phyloP scores from a whole-genome alignment of 192 early-diverging fungal species.

The Entrophospora sp. region DNA sequence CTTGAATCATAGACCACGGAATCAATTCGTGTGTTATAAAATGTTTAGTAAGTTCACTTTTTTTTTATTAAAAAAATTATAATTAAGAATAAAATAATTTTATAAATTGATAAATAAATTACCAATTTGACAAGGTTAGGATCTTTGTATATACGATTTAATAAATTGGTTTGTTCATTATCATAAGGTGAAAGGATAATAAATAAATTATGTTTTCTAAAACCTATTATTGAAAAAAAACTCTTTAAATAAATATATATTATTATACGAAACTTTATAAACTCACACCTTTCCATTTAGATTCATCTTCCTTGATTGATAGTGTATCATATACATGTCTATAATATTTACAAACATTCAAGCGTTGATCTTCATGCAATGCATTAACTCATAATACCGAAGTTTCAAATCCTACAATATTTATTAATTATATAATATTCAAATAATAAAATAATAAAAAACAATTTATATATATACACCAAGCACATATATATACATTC shows the following conservation, averaged over 20 bases:
- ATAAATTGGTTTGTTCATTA: constrained; percentile 92
- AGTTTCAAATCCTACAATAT: constrained; percentile 90
- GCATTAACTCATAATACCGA: constrained; percentile 94
- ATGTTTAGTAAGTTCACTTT: constrained; percentile 71
- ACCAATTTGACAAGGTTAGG: constrained; percentile 72
- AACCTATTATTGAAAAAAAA: constrained; percentile 33
- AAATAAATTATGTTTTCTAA: constrained; percentile 80
- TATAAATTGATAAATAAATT: constrained; percentile 15
- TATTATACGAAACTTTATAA: no score
- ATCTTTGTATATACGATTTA: constrained; percentile 80
- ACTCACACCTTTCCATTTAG: constrained; percentile 60
- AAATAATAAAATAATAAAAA: neutral
- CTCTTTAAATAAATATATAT: no score
- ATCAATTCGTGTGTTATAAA: constrained; percentile 91
- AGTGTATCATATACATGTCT: constrained; percentile 83
- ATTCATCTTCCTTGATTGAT: constrained; percentile 67
- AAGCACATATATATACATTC: no score
- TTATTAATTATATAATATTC: neutral
- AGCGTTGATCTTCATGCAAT: constrained; percentile 79
- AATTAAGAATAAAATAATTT: neutral
- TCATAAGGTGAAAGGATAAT: constrained; percentile 85
- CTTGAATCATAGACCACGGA: constrained; percentile 90
- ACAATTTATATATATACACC: neutral
- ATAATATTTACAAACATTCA: constrained; percentile 90
- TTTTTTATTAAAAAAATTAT: neutral